Conservation (phyloP, 768 basidiomycete genomes). For the Boletus subparvulus region DNA sequence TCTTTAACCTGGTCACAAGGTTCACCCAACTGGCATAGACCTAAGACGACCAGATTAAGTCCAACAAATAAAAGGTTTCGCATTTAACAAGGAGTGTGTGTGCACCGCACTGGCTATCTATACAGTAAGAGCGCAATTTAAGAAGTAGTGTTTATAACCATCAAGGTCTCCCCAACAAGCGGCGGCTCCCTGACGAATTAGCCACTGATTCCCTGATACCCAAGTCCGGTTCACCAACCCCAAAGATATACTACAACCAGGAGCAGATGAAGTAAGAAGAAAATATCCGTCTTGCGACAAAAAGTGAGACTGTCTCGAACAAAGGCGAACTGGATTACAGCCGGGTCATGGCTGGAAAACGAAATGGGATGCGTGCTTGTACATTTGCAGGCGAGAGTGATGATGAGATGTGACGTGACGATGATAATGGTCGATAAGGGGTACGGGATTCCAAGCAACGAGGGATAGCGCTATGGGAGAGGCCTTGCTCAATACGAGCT, state of each 20-base stretch:
- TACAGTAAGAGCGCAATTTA: background rate
- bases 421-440: background rate
- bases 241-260: constrained; percentile 5
- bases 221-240: constrained; percentile 2
- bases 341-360: constrained; percentile 10
- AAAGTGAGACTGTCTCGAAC: constrained; percentile 15
- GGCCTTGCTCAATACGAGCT: background rate
- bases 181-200: constrained; percentile 7
- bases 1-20: too few relatives aligned
- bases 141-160: background rate
- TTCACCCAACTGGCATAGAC: background rate
- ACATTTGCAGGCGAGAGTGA: background rate
- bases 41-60: background rate
- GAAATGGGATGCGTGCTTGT: constrained; percentile 1
- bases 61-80: constrained; percentile 3
- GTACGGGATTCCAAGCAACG: background rate
- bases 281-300: constrained; percentile 17
- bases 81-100: constrained; percentile 15
- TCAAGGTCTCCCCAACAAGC: constrained; percentile 8
- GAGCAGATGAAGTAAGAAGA: background rate
- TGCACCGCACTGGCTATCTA: background rate
- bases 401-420: background rate
- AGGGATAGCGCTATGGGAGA: background rate
- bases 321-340: constrained; percentile 10
- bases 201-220: background rate